Conservation (phyloP, 345 rosid genomes). For the Salix purpurea region DNA sequence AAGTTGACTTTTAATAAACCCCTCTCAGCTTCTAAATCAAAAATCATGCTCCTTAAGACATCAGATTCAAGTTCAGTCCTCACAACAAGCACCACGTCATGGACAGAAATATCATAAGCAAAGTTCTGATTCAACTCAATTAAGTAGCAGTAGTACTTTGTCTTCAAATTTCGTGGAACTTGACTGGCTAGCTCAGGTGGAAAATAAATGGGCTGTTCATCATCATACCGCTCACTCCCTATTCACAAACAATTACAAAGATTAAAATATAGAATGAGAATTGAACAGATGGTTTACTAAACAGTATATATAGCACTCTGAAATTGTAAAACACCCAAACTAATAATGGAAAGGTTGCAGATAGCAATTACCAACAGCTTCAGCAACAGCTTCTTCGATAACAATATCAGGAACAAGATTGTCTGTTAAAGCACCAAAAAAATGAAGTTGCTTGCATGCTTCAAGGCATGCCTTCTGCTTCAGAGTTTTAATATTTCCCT, state of each 20-base stretch:
- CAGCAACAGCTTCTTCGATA: constrained; percentile 43
- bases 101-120: constrained; percentile 31
- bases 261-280: background rate
- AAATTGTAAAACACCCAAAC: background rate
- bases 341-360: background rate
- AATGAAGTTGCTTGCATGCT: constrained; percentile 75
- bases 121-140: constrained; percentile 47
- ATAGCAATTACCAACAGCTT: constrained; percentile 36
- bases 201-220: constrained; percentile 63
- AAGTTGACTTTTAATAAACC: constrained; percentile 48
- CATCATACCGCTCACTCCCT: constrained; percentile 41
- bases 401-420: constrained; percentile 74
- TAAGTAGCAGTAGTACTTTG: constrained; percentile 49
- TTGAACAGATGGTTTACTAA: background rate
- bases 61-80: constrained; percentile 53
- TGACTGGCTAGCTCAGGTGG: constrained; percentile 63
- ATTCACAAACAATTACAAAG: constrained; percentile 1
- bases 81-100: constrained; percentile 53
- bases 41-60: constrained; percentile 20
- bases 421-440: constrained; percentile 69
- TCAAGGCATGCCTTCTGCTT: constrained; percentile 75
- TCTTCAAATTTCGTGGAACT: constrained; percentile 12
- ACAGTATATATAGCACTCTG: background rate
- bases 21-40: constrained; percentile 50
- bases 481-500: constrained; percentile 35